Percentiles rank a stretch among this genome's conserved stretches.
These are phyloP conservation scores for Chlamydomonas schloesseri DNA, from an alignment of 139 green algal species.

Conservation along the genomic window DNA sequence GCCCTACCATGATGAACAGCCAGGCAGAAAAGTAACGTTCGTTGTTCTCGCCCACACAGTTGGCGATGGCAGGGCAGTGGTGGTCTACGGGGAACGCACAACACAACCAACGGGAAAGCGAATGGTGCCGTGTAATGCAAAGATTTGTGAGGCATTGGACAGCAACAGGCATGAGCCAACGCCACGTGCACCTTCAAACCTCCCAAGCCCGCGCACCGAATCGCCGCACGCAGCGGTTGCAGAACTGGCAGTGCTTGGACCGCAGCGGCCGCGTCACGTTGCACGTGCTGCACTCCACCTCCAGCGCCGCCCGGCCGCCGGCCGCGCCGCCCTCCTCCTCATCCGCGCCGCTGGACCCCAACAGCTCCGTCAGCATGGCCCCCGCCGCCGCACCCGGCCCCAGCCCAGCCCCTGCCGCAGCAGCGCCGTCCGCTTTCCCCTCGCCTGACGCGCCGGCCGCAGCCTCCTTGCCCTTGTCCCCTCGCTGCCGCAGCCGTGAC, in stretches of 20 bases:
- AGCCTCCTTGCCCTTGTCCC: no score
- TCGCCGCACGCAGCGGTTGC: conserved; percentile 78
- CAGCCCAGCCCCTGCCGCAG: neutral
- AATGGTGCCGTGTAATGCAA: no score
- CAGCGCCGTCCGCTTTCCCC: no score
- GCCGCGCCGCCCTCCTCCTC: neutral
- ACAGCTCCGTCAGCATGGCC: neutral
- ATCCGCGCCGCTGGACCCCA: neutral
- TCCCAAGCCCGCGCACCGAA: conserved; percentile 65
- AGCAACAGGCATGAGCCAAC: no score
- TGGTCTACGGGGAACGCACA: conserved; percentile 68
- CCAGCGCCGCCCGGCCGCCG: neutral
- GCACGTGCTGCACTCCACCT: conserved; percentile 54
- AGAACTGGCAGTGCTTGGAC: conserved; percentile 87
- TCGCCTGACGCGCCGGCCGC: no score
- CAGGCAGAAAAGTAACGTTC: conserved; percentile 57
- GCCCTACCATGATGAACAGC: conserved; percentile 29
- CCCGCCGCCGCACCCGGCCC: no score
- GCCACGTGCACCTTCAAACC: no score
- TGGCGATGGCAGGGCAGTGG: conserved; percentile 85
- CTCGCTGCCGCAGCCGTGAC: no score
- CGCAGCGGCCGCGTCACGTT: conserved; percentile 65
- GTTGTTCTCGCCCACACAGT: conserved; percentile 80
- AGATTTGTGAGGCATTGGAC: no score
- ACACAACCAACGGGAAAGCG: no score